Percentiles rank a stretch among this genome's conserved stretches.
These are phyloP conservation scores for Didymella keratinophila DNA, from an alignment of 2,329 filamentous ascomycete genomes.

Conservation along the genomic window DNA sequence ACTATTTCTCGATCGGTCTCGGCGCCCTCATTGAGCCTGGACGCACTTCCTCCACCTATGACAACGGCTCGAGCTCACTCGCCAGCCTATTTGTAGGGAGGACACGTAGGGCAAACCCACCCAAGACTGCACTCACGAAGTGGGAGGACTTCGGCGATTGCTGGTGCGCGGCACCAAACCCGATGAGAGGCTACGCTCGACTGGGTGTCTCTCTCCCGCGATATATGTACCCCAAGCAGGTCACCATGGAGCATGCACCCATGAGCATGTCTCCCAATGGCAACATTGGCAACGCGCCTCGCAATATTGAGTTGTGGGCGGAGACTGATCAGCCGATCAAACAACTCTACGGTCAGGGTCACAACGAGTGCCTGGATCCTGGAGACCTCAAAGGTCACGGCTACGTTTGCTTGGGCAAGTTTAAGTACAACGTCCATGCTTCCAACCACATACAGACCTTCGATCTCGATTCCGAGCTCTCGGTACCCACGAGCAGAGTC, in stretches of 20 bases:
- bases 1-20: conserved; percentile 73
- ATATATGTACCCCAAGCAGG: conserved; percentile 48
- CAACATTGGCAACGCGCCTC: conserved; percentile 53
- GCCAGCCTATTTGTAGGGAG: conserved; percentile 1
- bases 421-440: conserved; percentile 53
- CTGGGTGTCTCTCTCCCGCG: conserved; percentile 64
- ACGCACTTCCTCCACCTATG: conserved; percentile 64
- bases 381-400: conserved; percentile 21
- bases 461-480: conserved; percentile 42
- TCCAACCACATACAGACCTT: conserved; percentile 55
- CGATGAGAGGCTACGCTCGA: conserved; percentile 64
- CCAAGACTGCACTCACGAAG: conserved; percentile 65
- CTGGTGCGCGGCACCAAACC: conserved; percentile 73
- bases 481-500: conserved; percentile 43
- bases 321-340: conserved; percentile 39
- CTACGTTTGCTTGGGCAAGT: conserved; percentile 53
- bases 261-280: conserved; percentile 45
- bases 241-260: conserved; percentile 59
- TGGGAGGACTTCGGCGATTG: conserved; percentile 87
- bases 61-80: conserved; percentile 19
- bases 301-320: conserved; percentile 57
- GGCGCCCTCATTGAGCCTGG: conserved; percentile 70
- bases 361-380: conserved; percentile 24
- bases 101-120: conserved; percentile 43
- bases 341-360: conserved; percentile 30